These are phyloP conservation scores for Pseudozyma thailandica DNA, from an alignment of 1,284 basidiomycete species.

Conservation along the genomic window DNA sequence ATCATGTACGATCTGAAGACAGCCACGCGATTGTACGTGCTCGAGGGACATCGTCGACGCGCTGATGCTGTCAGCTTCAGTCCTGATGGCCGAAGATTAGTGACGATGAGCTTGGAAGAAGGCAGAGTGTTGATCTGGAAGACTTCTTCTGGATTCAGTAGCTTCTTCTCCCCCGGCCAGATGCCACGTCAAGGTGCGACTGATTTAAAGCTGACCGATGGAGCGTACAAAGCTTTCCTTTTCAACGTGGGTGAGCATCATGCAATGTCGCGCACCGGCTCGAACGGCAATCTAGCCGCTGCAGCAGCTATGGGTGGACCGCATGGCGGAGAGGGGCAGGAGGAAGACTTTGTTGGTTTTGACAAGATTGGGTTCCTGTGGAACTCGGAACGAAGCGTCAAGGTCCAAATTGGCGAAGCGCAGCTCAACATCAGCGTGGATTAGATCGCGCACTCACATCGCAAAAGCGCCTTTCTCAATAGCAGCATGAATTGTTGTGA, in stretches of 20 bases:
- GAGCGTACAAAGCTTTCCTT: slow-evolving; percentile 64
- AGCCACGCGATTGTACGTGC: slow-evolving; percentile 90
- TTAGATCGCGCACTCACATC: background rate
- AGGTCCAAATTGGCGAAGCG: slow-evolving; percentile 55
- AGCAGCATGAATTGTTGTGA: no score
- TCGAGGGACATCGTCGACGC: slow-evolving; percentile 78
- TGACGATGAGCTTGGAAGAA: slow-evolving; percentile 87
- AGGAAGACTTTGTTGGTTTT: slow-evolving; percentile 34
- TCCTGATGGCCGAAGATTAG: slow-evolving; percentile 87
- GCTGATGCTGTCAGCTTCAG: slow-evolving; percentile 74
- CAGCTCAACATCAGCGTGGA: slow-evolving; percentile 59
- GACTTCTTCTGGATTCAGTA: slow-evolving; percentile 72
- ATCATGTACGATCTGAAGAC: slow-evolving; percentile 98
- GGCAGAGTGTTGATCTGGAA: slow-evolving; percentile 70
- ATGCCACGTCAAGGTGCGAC: slow-evolving; percentile 86
- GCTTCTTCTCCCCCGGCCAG: slow-evolving; percentile 88
- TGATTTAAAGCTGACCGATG: slow-evolving; percentile 67
- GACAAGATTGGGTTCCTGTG: slow-evolving; percentile 55
- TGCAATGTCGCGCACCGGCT: background rate
- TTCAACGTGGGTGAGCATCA: slow-evolving; percentile 54
- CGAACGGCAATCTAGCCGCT: background rate
- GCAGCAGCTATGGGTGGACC: background rate
- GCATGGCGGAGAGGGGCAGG: slow-evolving; percentile 7
- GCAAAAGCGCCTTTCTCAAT: background rate
- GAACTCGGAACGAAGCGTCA: slow-evolving; percentile 56